phyloP scores from a whole-genome alignment of 805 yeast species.

The Candida oleophila region DNA sequence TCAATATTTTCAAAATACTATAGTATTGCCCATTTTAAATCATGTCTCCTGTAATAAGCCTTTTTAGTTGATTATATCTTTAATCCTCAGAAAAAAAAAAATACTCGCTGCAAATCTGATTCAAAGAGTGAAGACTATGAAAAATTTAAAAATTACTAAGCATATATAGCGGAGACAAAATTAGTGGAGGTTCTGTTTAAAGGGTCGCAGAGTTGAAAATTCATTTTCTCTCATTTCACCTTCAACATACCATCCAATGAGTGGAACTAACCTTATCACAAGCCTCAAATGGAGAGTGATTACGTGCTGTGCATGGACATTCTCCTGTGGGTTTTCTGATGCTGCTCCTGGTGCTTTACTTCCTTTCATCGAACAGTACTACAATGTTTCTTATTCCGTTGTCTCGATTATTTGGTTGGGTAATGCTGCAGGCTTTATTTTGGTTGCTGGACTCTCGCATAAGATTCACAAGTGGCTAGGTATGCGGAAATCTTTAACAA shows the following conservation, averaged over 20 bases:
- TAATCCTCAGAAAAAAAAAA: too few species aligned
- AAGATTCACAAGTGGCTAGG: slow-evolving; percentile 42
- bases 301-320: slow-evolving; percentile 40
- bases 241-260: slow-evolving; percentile 13
- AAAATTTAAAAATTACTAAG: too few species aligned
- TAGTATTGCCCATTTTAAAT: too few species aligned
- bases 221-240: slow-evolving; percentile 9
- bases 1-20: too few species aligned
- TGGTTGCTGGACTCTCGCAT: slow-evolving; percentile 50
- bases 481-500: slow-evolving; percentile 33
- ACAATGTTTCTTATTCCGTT: slow-evolving; percentile 46
- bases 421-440: slow-evolving; percentile 53
- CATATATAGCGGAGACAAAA: too few species aligned
- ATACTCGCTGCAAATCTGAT: too few species aligned
- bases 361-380: slow-evolving; percentile 51
- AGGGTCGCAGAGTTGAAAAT: too few species aligned
- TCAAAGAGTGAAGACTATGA: too few species aligned
- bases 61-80: too few species aligned
- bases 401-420: slow-evolving; percentile 60
- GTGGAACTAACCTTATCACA: not conserved
- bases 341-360: slow-evolving; percentile 61
- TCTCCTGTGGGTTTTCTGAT: slow-evolving; percentile 48
- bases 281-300: slow-evolving; percentile 27
- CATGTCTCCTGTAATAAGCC: too few species aligned
- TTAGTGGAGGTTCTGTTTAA: too few species aligned